phyloP scores from a whole-genome alignment of 2,329 filamentous ascomycete species.

The Apiospora marii region DNA sequence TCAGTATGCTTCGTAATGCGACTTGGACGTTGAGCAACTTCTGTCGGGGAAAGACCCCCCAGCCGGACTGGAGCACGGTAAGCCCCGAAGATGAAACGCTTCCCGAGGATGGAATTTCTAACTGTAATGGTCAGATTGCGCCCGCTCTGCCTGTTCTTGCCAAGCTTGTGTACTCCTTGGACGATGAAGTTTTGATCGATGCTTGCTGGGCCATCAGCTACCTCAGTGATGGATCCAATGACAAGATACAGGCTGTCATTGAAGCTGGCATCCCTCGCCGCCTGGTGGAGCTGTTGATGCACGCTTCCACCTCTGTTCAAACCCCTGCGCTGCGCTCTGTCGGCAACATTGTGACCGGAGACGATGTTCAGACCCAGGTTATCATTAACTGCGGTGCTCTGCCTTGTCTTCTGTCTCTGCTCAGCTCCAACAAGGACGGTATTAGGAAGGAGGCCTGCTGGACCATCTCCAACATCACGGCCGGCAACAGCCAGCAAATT shows the following conservation, averaged over 20 bases:
- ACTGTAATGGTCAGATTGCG: slow-evolving; percentile 70
- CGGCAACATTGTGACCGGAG: slow-evolving; percentile 97
- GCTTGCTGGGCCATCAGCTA: slow-evolving; percentile 99
- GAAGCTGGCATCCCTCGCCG: slow-evolving; percentile 97
- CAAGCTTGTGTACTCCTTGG: slow-evolving; percentile 97
- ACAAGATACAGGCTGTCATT: slow-evolving; percentile 99
- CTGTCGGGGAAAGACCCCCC: slow-evolving; percentile 98
- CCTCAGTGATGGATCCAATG: slow-evolving; percentile 95
- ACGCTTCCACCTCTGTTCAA: slow-evolving; percentile 97
- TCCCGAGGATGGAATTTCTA: slow-evolving; percentile 18
- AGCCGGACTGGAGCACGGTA: slow-evolving; percentile 97
- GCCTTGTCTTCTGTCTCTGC: slow-evolving; percentile 87
- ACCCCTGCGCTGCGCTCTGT: slow-evolving; percentile 96
- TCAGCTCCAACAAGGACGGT: slow-evolving; percentile 97
- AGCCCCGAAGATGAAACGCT: slow-evolving; percentile 47
- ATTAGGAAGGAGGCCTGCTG: slow-evolving; percentile 99
- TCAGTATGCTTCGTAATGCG: slow-evolving; percentile 98
- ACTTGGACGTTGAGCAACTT: slow-evolving; percentile 99
- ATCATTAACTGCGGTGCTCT: slow-evolving; percentile 98
- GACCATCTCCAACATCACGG: slow-evolving; percentile 99
- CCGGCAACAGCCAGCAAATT: slow-evolving; percentile 97
- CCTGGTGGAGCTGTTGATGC: slow-evolving; percentile 96
- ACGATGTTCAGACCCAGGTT: slow-evolving; percentile 98
- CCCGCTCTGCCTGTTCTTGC: slow-evolving; percentile 93
- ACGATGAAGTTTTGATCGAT: slow-evolving; percentile 98